Base-by-base conservation (phyloP, 768 basidiomycete species). In the Lentinula aciculospora region DNA sequence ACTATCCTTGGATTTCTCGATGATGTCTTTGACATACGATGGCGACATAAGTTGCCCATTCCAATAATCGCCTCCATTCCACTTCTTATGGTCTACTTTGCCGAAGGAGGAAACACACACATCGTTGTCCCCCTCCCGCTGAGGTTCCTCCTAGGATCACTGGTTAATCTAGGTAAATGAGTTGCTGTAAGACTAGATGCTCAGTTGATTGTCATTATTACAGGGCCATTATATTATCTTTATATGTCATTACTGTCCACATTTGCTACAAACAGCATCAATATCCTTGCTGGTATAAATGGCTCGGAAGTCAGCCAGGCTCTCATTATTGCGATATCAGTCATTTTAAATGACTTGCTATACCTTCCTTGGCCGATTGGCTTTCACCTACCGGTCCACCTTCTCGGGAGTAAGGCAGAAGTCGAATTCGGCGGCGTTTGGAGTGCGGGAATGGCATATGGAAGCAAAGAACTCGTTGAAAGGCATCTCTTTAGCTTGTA, bases 201-300 rank as follows among this genome's bases (percentile, higher is more conserved):
- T 28, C 28, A 37, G 39, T 45, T 55, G 44, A 58, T 5, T 53
- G 32, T 9, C 34, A 34, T 54, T 19, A 5, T 29, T 37, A 42
- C 62, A 98, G 96, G 96, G 2, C 92, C 93, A 0, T 72, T 98
- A 3, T 98, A 98, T 71, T 99, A 98, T 70, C 59, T 95, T 54
- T 99, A 98, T 75, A 98, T 99, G 92, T 84, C 93, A 4, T 73
- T 98, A 29, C 77, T 99, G 17, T 98, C 95, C 31, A 98, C 94
- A 0, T 99, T 98, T 71, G 85, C 92, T 56, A 98, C 96, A 17
- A 99, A 99, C 73, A 90, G 90, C 69, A 97, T 98, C 79, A 99
- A 99, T 71, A 98, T 99, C 64, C 85, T 98, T 17, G 97, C 97
- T 10, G 97, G 96, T 8, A 90, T 98, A 63, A 98, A 99, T 68